Percentiles rank a stretch among this genome's conserved stretches.
Evolutionary conservation across 2,329 filamentous ascomycete species (phyloP).

Genomic region (Pestalotiopsis sp.): DNA sequence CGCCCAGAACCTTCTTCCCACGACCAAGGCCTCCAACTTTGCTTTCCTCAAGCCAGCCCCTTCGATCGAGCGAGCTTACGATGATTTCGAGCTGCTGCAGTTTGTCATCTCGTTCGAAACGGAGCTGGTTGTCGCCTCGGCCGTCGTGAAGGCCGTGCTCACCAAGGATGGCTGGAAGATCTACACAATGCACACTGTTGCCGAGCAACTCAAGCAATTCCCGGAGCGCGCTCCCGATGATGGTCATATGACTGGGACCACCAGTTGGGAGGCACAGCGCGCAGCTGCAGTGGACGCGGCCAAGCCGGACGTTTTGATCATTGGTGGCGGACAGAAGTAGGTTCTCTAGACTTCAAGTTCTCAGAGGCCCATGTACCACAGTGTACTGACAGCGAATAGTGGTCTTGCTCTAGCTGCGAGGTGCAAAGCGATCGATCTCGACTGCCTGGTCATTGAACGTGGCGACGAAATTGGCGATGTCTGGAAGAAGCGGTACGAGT

Average conservation of each 20-base stretch:
- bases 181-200: constrained; percentile 7
- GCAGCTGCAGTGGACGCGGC: neutral
- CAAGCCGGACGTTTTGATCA: constrained; percentile 19
- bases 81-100: constrained; percentile 2
- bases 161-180: neutral
- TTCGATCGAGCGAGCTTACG: constrained; percentile 4
- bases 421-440: constrained; percentile 24
- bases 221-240: constrained; percentile 3
- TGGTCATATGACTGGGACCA: constrained; percentile 6
- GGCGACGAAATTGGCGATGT: constrained; percentile 47
- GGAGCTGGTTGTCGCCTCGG: constrained; percentile 5
- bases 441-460: constrained; percentile 41
- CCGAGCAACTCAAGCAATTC: constrained; percentile 3
- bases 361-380: neutral
- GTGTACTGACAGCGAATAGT: constrained; percentile 2
- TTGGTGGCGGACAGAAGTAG: constrained; percentile 27
- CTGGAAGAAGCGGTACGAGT: constrained; percentile 48
- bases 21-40: constrained; percentile 2
- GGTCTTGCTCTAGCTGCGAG: constrained; percentile 39
- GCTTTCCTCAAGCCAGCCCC: constrained; percentile 2
- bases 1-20: constrained; percentile 8
- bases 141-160: constrained; percentile 3
- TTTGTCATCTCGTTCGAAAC: constrained; percentile 7
- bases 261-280: constrained; percentile 3
- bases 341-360: neutral